A percentile compares a stretch with the other conserved stretches of the same genome.
Conservation (phyloP, 345 rosid species). For the Murraya koenigii region DNA sequence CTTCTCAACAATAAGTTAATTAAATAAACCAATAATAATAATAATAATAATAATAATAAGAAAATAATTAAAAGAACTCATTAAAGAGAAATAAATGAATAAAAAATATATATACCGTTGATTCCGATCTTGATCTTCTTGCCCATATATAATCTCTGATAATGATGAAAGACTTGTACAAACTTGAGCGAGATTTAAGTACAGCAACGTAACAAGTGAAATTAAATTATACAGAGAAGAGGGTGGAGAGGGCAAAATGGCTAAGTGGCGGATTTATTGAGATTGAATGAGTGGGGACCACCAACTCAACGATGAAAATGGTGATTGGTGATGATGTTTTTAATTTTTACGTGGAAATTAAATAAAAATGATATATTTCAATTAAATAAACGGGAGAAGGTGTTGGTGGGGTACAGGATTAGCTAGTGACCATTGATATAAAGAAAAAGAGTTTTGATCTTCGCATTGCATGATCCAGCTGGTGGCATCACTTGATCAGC, state of each 20-base stretch:
- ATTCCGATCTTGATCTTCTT: conserved; percentile 72
- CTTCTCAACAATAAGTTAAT: conserved; percentile 20
- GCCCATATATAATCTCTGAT: conserved; percentile 31
- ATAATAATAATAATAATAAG: too few relatives aligned
- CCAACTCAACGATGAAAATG: neutral
- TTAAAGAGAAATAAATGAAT: neutral
- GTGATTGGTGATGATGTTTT: neutral
- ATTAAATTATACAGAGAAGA: neutral
- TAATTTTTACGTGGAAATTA: neutral
- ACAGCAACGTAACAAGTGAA: neutral
- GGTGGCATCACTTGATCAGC: too few relatives aligned
- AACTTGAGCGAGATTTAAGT: neutral
- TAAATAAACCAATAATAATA: neutral
- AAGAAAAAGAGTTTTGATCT: neutral
- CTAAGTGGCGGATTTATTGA: neutral
- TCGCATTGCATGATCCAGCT: too few relatives aligned
- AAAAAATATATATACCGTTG: conserved; percentile 32
- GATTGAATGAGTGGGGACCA: neutral
- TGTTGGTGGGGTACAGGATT: neutral
- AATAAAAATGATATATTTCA: too few relatives aligned
- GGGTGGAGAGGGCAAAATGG: neutral
- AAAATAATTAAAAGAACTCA: neutral
- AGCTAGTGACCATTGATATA: neutral
- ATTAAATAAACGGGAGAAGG: too few relatives aligned
- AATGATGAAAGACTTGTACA: neutral